phyloP scores from a whole-genome alignment of 2,329 filamentous ascomycete species.

The Coleophoma cylindrospora region DNA sequence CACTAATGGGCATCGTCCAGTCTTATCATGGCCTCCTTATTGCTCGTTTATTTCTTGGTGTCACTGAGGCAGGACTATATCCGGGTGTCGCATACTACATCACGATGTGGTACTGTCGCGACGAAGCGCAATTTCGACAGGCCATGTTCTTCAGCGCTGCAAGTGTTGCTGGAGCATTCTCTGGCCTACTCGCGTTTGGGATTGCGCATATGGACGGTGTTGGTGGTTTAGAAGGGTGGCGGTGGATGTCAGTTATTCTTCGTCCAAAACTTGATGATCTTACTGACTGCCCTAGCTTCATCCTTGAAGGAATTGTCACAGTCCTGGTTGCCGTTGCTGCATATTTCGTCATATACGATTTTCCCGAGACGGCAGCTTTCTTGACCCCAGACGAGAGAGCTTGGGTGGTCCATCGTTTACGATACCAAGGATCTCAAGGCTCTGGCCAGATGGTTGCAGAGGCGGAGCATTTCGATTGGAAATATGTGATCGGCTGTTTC shows the following conservation, averaged over 20 bases:
- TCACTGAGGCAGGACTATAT: slow-evolving; percentile 20
- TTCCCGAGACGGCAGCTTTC: slow-evolving; percentile 34
- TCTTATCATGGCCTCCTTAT: slow-evolving; percentile 58
- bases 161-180: slow-evolving; percentile 37
- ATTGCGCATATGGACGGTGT: slow-evolving; percentile 42
- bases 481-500: slow-evolving; percentile 34
- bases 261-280: neutral
- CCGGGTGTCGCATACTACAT: slow-evolving; percentile 38
- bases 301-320: slow-evolving; percentile 42
- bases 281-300: slow-evolving; percentile 30
- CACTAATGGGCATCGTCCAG: slow-evolving; percentile 61
- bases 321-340: slow-evolving; percentile 28
- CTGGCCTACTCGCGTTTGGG: slow-evolving; percentile 37
- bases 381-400: slow-evolving; percentile 31
- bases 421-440: slow-evolving; percentile 14
- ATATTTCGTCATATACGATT: slow-evolving; percentile 43
- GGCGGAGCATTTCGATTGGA: slow-evolving; percentile 24
- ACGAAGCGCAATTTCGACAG: slow-evolving; percentile 45
- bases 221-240: slow-evolving; percentile 37
- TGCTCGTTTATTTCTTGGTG: slow-evolving; percentile 20
- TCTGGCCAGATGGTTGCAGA: slow-evolving; percentile 18
- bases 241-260: slow-evolving; percentile 30
- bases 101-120: slow-evolving; percentile 52
- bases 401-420: slow-evolving; percentile 19
- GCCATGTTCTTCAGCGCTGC: slow-evolving; percentile 32